Evolutionary conservation across 352 stramenopile species (phyloP), one percentile per base, ranked within the genome.

Genomic region (Elongisporangium undulatum): DNA sequence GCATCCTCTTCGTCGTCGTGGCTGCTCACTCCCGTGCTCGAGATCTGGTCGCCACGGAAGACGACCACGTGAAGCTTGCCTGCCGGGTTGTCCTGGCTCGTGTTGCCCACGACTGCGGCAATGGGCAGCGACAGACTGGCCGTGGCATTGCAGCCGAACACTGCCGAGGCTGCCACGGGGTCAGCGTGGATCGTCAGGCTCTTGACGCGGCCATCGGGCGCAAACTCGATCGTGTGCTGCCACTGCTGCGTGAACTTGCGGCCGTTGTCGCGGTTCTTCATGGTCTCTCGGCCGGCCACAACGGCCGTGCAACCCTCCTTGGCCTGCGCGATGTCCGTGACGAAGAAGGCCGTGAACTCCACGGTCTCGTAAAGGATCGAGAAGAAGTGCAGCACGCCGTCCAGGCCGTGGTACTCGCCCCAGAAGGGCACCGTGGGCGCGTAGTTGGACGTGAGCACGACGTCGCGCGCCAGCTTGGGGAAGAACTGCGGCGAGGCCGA

Each of bases 141-240:
- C 26, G 87, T 95, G 16, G 87, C 87, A 51, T 90, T 95, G 64
- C 85, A 94, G 21, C 87, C 87, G 60, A 95, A 95, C 16, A 95
- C 87, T 1, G 87, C 87, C 3, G 87, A 95, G 10, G 87, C 87
- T 2, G 87, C 87, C 23, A 95, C 86, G 0, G 87, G 87, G 53
- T 95, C 87, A 9, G 87, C 87, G 12, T 77, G 70, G 61, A 95
- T 94, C 2, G 80, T 91, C n/a, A 95, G 64, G 70, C 82, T 93
- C 67, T 94, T 94, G 55, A 96, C 84, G 41, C 85, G 81, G 53
- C 87, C 87, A 59, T 94, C 84, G 6, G 85, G 82, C 3, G 85
- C 83, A 56, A 96, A 96, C 58, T 94, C 83, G 63, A 96, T 93
- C 56, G 85, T 94, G 71, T 96, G 87, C 57, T 94, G 83, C 87